Conservation (phyloP, 2,329 filamentous ascomycete species). For the Madurella mycetomatis region DNA sequence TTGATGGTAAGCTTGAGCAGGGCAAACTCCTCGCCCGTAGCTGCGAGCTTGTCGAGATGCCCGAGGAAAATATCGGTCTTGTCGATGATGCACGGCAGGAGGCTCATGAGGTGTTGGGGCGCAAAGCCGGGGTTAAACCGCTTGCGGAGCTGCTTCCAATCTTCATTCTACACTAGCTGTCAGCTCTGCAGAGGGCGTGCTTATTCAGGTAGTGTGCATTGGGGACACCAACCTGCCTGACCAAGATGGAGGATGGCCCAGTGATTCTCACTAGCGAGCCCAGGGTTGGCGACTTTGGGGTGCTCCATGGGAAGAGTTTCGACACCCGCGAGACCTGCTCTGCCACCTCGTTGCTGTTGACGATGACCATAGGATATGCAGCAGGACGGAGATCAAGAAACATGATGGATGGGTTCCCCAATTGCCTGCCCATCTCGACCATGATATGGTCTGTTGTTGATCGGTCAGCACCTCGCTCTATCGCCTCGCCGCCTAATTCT, state of each 20-base stretch:
- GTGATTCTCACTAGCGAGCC: slow-evolving; percentile 25
- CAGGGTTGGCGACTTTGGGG: slow-evolving; percentile 32
- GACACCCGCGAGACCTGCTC: slow-evolving; percentile 36
- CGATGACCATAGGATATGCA: slow-evolving; percentile 30
- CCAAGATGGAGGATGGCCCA: slow-evolving; percentile 25
- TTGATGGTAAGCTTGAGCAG: slow-evolving; percentile 37
- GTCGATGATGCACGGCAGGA: slow-evolving; percentile 35
- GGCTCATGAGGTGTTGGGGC: slow-evolving; percentile 35
- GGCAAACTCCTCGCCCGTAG: slow-evolving; percentile 27
- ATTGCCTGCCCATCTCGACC: slow-evolving; percentile 26
- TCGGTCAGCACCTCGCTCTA: neutral
- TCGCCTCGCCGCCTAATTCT: neutral
- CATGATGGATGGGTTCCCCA: slow-evolving; percentile 33
- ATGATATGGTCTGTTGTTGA: slow-evolving; percentile 25
- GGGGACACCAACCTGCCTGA: slow-evolving; percentile 11
- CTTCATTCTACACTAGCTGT: slow-evolving; percentile 20
- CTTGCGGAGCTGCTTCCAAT: slow-evolving; percentile 33
- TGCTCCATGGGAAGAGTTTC: slow-evolving; percentile 30
- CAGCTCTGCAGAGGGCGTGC: neutral
- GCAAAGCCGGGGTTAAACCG: slow-evolving; percentile 37
- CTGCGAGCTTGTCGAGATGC: slow-evolving; percentile 29
- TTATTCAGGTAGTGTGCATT: neutral
- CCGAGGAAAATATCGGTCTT: slow-evolving; percentile 31
- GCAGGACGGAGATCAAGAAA: slow-evolving; percentile 35
- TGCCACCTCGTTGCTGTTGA: slow-evolving; percentile 33